Base-by-base conservation (phyloP, 805 yeast genomes). In the Pichia californica region DNA sequence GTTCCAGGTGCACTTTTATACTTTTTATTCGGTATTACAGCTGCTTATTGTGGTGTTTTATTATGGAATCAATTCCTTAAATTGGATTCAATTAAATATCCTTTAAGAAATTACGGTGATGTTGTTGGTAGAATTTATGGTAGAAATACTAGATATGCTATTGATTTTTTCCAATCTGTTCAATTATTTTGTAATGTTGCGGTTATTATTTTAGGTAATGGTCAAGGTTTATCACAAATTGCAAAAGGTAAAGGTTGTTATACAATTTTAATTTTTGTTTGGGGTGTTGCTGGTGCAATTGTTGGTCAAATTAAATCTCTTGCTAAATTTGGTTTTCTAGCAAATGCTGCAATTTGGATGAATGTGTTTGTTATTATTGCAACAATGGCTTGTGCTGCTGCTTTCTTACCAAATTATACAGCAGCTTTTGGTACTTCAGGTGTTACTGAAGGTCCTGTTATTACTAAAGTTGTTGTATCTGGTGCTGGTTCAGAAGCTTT, bases 341-440 rank as follows among this genome's bases (percentile, higher is more conserved):
- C 76, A 31, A 69, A 68, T 54, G 44, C 61, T 13, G 72, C 74
- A n/a, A 67, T 71, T 40, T 71, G 72, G 71, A 64, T 67, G 67
- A 71, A 69, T 55, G 58, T 71, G 47, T 63, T 66, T n/a, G 59
- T 68, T 31, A 62, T 68, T 49, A 57, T 71, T 41, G 62, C 66
- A 27, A 69, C 74, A 33, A 70, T 71, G 74, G 66, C 56, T 14
- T 70, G 69, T 38, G 72, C 62, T 19, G 65, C 65, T 7, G 50
- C 47, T 35, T 52, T 47, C 27, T 55, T 49, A 9, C 71, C 71
- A 41, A 64, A 69, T 52, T 67, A 56, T 51, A 16, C 41, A 14
- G 59, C 61, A 30, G 63, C 62, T 3, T 48, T 44, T 33, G 48
- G 45, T 25, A 47, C 52, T 10, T 41, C 16, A 15, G 41, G 39